Evolutionary conservation across 352 stramenopile genomes (phyloP).

Genomic region (Globisporangium alternatum): DNA sequence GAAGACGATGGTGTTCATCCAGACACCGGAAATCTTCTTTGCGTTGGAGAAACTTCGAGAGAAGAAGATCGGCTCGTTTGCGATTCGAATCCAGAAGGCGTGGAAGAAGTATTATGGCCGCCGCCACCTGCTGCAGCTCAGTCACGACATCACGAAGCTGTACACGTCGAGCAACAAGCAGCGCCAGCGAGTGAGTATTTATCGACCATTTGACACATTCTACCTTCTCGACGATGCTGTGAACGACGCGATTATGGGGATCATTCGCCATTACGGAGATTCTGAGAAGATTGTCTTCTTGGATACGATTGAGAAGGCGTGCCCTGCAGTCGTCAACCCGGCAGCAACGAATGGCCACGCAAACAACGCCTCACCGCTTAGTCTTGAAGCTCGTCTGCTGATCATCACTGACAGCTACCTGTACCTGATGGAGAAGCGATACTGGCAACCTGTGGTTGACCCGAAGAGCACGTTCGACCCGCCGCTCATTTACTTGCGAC

Average conservation of each 20-base stretch:
- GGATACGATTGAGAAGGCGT: slow-evolving; percentile 70
- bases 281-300: slow-evolving; percentile 83
- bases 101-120: slow-evolving; percentile 82
- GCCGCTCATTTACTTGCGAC: slow-evolving; percentile 71
- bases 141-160: slow-evolving; percentile 83
- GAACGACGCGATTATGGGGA: slow-evolving; percentile 57
- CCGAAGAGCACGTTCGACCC: slow-evolving; percentile 50
- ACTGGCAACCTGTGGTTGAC: slow-evolving; percentile 51
- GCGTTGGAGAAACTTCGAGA: slow-evolving; percentile 86
- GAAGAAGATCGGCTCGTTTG: slow-evolving; percentile 73
- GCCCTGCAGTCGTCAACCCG: slow-evolving; percentile 19
- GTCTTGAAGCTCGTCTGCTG: slow-evolving; percentile 42
- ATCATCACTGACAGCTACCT: slow-evolving; percentile 71
- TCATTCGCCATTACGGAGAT: slow-evolving; percentile 76
- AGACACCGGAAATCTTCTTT: slow-evolving; percentile 88
- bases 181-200: slow-evolving; percentile 83
- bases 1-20: slow-evolving; percentile 91
- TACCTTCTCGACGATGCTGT: slow-evolving; percentile 71
- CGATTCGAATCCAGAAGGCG: slow-evolving; percentile 73
- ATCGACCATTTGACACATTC: slow-evolving; percentile 82
- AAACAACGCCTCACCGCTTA: slow-evolving; percentile 32
- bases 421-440: slow-evolving; percentile 79
- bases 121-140: slow-evolving; percentile 80
- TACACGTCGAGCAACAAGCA: slow-evolving; percentile 81
- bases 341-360: slow-evolving; percentile 6